These are phyloP conservation scores for Pythium biforme DNA, from an alignment of 352 stramenopile species.

Conservation along the genomic window DNA sequence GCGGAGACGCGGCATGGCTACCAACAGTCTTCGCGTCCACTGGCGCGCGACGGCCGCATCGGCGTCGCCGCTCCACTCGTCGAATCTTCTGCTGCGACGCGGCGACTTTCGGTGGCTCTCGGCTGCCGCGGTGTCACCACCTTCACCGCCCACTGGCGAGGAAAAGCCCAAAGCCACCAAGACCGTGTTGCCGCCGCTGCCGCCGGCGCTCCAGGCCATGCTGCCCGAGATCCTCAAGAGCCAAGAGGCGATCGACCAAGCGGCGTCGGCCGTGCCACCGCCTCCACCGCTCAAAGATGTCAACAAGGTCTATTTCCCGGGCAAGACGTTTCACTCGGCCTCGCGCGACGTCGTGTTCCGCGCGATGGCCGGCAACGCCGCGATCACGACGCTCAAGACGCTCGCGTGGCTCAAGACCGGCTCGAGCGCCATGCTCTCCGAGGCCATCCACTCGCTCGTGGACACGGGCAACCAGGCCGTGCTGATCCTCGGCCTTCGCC, in stretches of 20 bases:
- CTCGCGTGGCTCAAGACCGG: conserved; percentile 91
- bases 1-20: conserved; percentile 7
- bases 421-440: conserved; percentile 95
- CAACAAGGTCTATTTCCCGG: conserved; percentile 85
- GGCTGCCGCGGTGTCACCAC: conserved; percentile 5
- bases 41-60: conserved; percentile 8
- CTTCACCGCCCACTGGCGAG: background rate
- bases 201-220: conserved; percentile 24
- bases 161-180: background rate
- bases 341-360: conserved; percentile 78
- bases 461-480: conserved; percentile 97
- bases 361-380: conserved; percentile 93
- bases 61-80: conserved; percentile 8
- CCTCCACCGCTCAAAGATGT: conserved; percentile 69
- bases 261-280: conserved; percentile 25
- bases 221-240: conserved; percentile 38
- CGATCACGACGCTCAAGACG: conserved; percentile 93
- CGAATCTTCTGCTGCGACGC: background rate
- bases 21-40: conserved; percentile 1
- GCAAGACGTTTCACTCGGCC: conserved; percentile 74
- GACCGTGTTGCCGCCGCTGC: conserved; percentile 10
- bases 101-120: background rate
- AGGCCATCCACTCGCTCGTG: conserved; percentile 97
- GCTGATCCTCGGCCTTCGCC: conserved; percentile 79
- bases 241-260: conserved; percentile 19